A percentile compares a stretch with the other conserved stretches of the same genome.
These are phyloP conservation scores for Vigna trinervia DNA, from an alignment of 306 rosid genomes.

Conservation along the genomic window DNA sequence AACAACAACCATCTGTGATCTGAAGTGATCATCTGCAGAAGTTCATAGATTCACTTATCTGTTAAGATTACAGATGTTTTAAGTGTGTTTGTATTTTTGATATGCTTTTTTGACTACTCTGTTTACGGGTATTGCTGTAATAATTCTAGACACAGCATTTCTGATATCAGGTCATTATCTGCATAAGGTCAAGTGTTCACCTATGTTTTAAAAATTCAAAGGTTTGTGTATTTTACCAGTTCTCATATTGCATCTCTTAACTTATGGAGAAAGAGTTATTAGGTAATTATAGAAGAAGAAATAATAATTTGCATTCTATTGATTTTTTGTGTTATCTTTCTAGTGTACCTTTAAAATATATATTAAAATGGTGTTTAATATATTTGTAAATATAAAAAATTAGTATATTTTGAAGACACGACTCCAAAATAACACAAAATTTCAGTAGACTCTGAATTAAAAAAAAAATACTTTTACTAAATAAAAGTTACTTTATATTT, in stretches of 20 bases:
- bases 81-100: slow-evolving; percentile 20
- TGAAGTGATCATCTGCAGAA: slow-evolving; percentile 23
- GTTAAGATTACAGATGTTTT: neutral
- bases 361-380: too few relatives aligned
- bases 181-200: neutral
- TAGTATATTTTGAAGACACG: too few relatives aligned
- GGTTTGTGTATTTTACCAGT: neutral
- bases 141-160: neutral
- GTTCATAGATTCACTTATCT: slow-evolving; percentile 1
- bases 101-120: neutral
- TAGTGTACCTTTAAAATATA: too few relatives aligned
- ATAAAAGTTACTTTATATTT: too few relatives aligned
- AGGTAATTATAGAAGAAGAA: neutral
- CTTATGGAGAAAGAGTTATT: neutral
- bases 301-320: too few relatives aligned
- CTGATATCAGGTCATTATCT: slow-evolving; percentile 14
- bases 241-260: slow-evolving; percentile 14
- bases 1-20: slow-evolving; percentile 17
- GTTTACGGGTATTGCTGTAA: slow-evolving; percentile 21
- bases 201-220: neutral
- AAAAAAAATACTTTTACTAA: too few relatives aligned
- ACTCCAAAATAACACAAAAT: too few relatives aligned
- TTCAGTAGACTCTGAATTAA: too few relatives aligned
- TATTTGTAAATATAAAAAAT: too few relatives aligned
- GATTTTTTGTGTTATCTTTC: too few relatives aligned